Evolutionary conservation across 2,329 filamentous ascomycete species (phyloP).

Genomic region (Ophiostoma triangulosporum): DNA sequence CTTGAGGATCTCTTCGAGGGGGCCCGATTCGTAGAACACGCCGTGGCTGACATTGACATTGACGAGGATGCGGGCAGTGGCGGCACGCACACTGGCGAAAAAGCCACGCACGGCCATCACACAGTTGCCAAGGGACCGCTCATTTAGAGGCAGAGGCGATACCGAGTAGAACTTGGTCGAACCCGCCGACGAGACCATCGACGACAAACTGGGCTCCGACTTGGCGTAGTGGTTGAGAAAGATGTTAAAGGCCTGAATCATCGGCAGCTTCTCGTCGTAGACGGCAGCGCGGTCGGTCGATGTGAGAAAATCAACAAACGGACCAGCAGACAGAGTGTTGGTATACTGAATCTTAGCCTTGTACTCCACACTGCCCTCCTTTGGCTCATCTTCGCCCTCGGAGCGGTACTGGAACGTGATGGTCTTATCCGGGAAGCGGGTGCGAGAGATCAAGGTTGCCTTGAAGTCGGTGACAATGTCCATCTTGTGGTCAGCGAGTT

Average conservation of each 20-base stretch:
- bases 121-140: conserved; percentile 17
- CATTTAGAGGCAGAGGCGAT: neutral
- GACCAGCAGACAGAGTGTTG: conserved; percentile 16
- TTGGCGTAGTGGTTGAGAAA: conserved; percentile 35
- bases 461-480: conserved; percentile 23
- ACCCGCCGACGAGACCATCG: conserved; percentile 17
- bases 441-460: conserved; percentile 20
- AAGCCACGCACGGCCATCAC: conserved; percentile 22
- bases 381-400: conserved; percentile 20
- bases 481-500: conserved; percentile 9
- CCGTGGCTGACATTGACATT: conserved; percentile 24
- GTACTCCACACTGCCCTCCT: conserved; percentile 12
- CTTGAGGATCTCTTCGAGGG: conserved; percentile 15
- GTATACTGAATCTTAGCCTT: conserved; percentile 16
- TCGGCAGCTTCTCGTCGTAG: conserved; percentile 17
- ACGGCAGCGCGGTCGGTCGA: conserved; percentile 15
- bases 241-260: conserved; percentile 63
- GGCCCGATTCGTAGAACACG: conserved; percentile 20
- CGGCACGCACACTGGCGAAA: conserved; percentile 22
- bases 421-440: conserved; percentile 12
- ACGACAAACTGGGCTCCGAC: conserved; percentile 14
- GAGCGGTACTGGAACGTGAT: conserved; percentile 16
- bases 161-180: neutral
- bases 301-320: conserved; percentile 18
- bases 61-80: conserved; percentile 22